Conservation (phyloP, 192 early-diverging fungal species). For the Podila horticola region DNA sequence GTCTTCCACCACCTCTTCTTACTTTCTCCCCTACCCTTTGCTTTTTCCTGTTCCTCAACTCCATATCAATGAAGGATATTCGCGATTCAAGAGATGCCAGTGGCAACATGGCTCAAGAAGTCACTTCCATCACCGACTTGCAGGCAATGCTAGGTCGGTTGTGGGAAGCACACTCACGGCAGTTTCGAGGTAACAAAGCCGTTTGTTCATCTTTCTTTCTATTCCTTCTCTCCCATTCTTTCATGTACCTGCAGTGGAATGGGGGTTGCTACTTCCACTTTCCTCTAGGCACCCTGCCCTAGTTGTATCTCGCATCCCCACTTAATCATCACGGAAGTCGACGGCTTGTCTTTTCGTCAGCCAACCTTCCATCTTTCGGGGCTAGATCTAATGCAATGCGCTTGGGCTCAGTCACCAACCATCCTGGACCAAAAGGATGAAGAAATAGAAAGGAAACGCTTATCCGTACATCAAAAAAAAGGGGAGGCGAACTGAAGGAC, state of each 20-base stretch:
- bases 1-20: not conserved
- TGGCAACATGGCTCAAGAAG: conserved; percentile 21
- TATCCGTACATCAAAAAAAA: no score
- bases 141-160: conserved; percentile 45
- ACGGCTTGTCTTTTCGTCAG: no score
- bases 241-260: not conserved
- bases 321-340: no score
- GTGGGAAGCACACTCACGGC: conserved; percentile 47
- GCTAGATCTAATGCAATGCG: no score
- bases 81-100: conserved; percentile 16
- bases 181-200: conserved; percentile 33
- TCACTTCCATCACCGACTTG: conserved; percentile 37
- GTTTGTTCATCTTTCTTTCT: not conserved
- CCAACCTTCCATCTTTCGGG: no score
- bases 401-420: no score
- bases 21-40: not conserved
- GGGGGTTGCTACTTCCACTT: no score
- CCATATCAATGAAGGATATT: conserved; percentile 16
- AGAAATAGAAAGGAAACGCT: no score
- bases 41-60: not conserved
- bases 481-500: no score
- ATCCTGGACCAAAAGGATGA: no score
- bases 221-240: not conserved
- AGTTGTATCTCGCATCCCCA: no score
- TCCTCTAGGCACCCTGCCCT: no score